Conservation (phyloP, 208 protist genomes). For the Acanthamoeba triangularis region DNA sequence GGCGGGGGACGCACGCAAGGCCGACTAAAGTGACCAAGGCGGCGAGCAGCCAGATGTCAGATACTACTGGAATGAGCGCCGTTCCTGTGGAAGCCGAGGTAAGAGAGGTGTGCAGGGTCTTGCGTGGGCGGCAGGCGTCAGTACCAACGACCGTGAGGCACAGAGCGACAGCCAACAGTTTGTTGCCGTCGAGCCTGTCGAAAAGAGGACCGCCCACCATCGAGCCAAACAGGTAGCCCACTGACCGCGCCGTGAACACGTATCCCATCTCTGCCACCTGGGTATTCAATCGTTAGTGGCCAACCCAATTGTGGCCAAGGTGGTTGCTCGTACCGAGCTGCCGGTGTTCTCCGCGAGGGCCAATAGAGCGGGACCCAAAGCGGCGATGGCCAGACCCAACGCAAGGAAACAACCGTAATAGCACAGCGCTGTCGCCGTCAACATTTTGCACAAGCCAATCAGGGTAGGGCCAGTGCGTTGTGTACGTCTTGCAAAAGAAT, state of each 20-base stretch:
- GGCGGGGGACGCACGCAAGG: not conserved
- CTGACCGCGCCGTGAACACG: conserved; percentile 53
- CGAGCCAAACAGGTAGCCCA: conserved; percentile 65
- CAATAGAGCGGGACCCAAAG: conserved; percentile 21
- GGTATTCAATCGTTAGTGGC: too few species aligned
- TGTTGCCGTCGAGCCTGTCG: conserved; percentile 66
- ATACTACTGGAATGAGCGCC: conserved; percentile 53
- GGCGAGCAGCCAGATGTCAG: conserved; percentile 40
- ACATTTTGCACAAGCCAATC: too few species aligned
- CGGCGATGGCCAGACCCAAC: conserved; percentile 42
- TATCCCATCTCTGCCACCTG: conserved; percentile 43
- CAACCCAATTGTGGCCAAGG: not conserved
- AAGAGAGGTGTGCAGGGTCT: not conserved
- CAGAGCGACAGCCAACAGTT: conserved; percentile 34
- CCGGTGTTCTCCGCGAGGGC: conserved; percentile 49
- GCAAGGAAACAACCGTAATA: conserved; percentile 60
- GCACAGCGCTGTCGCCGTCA: not conserved
- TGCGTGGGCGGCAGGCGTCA: not conserved
- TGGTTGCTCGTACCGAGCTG: not conserved
- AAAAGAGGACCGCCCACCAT: conserved; percentile 71
- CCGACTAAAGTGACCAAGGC: conserved; percentile 19
- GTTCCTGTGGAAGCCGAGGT: not conserved
- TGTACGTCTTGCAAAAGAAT: too few species aligned
- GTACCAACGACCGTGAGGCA: conserved; percentile 3
- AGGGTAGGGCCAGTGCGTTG: too few species aligned